These are phyloP conservation scores for Saccharomyces cerevisiae DNA, from an alignment of 805 yeast species.

Conservation along the genomic window DNA sequence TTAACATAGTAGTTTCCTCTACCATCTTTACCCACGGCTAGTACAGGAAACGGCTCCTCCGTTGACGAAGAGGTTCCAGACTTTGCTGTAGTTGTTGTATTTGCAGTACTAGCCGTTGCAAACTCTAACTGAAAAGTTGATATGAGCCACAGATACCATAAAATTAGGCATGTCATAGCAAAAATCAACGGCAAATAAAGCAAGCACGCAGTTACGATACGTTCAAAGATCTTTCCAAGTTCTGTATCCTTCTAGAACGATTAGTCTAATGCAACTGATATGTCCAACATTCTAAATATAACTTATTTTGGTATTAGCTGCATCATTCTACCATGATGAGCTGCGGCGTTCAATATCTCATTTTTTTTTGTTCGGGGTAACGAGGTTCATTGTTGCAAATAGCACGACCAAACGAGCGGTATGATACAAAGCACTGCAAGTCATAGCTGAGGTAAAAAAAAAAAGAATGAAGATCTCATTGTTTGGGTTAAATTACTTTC, in stretches of 20 bases:
- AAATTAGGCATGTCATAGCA: neutral
- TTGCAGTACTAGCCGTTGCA: neutral
- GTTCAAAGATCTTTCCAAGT: neutral
- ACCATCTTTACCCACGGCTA: conserved; percentile 19
- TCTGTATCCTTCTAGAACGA: neutral
- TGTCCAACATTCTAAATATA: neutral
- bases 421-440: neutral
- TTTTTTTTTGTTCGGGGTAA: neutral
- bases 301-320: neutral
- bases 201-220: neutral
- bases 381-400: neutral
- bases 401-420: neutral
- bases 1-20: conserved; percentile 27
- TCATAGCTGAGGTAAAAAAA: neutral
- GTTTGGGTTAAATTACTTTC: no score
- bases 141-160: neutral
- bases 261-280: neutral
- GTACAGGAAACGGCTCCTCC: conserved; percentile 12
- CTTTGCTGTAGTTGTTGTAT: neutral
- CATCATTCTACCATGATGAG: neutral
- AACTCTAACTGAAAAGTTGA: neutral
- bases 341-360: neutral
- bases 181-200: neutral
- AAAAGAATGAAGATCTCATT: neutral
- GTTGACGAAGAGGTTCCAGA: neutral